Evolutionary conservation across 1,284 basidiomycete species (phyloP), one percentile per base, ranked within the genome.

Genomic region (Ceratobasidium sp.): DNA sequence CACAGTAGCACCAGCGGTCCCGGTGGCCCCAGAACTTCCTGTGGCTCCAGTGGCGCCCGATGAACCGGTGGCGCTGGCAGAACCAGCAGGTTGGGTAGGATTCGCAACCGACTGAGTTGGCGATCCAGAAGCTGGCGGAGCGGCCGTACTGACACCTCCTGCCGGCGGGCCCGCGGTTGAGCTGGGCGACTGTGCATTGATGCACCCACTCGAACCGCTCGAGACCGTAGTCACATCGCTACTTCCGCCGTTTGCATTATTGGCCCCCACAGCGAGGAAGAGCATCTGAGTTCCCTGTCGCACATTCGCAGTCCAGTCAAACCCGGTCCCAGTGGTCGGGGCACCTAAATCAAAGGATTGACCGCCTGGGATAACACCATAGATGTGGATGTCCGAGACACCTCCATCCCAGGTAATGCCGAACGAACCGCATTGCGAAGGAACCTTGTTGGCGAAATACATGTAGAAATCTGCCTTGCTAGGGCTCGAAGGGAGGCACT

Each of bases 341-440:
- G 84, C 79, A 8, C 81, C 87, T 69, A 93, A 85, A 6, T 83
- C 77, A 78, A 92, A 92, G 0, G 91, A 90, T 62, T 91, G 81
- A 18, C 92, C 92, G 1, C 91, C 92, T 0, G 92, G 92, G 39
- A 93, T 92, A 50, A 92, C 82, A 9, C 90, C 91, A 48, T 87
- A 82, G 78, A 93, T 90, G 36, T 80, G 84, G 2, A 87, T 84
- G 12, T 30, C 52, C 1, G 78, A 84, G 10, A 89, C 32, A 5
- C 52, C 50, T 32, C 0, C 14, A 32, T 64, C 72, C 64, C 62
- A 57, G n/a, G 59, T 28, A 41, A 73, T 67, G 14, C 39, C 32
- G n/a, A 64, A 64, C 4, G 28, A 30, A 32, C 46, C 50, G 45
- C 57, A 72, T 34, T 72, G 50, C 18, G 71, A 64, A 26, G 71